Evolutionary conservation across 164 flowering plant species (phyloP).

Genomic region (Saururus chinensis): DNA sequence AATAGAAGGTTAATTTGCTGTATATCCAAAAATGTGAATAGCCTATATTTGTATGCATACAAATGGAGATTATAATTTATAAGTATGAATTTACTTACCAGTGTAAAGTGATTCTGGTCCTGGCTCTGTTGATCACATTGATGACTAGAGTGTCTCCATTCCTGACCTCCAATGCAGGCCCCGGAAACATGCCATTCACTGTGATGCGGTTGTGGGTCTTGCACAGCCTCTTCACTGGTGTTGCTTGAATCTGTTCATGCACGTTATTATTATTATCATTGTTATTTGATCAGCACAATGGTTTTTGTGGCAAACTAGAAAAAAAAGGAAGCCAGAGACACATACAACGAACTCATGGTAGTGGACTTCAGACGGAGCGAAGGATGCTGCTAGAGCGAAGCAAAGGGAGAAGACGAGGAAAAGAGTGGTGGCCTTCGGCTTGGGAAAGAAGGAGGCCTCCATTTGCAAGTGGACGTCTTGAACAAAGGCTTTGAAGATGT

Average conservation of each 20-base stretch:
- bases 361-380: slow-evolving; percentile 24
- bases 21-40: too few relatives aligned
- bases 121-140: slow-evolving; percentile 58
- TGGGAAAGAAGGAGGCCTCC: slow-evolving; percentile 5
- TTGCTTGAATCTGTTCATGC: slow-evolving; percentile 59
- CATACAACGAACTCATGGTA: slow-evolving; percentile 53
- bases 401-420: slow-evolving; percentile 7
- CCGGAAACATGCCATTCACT: slow-evolving; percentile 82
- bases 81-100: slow-evolving; percentile 35
- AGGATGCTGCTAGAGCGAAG: slow-evolving; percentile 4
- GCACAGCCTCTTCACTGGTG: slow-evolving; percentile 96
- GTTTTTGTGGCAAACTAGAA: not conserved
- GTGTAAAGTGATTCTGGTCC: slow-evolving; percentile 68
- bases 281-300: not conserved
- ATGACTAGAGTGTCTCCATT: slow-evolving; percentile 73
- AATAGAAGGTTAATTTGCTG: too few relatives aligned
- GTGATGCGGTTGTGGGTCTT: slow-evolving; percentile 58
- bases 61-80: too few relatives aligned
- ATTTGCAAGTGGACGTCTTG: not conserved
- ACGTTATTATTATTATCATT: too few relatives aligned
- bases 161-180: slow-evolving; percentile 68
- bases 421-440: slow-evolving; percentile 2
- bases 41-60: too few relatives aligned
- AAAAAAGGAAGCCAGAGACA: not conserved
- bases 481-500: not conserved